Evolutionary conservation across 2,329 filamentous ascomycete genomes (phyloP).

Genomic region (Alternaria triticimaculans): DNA sequence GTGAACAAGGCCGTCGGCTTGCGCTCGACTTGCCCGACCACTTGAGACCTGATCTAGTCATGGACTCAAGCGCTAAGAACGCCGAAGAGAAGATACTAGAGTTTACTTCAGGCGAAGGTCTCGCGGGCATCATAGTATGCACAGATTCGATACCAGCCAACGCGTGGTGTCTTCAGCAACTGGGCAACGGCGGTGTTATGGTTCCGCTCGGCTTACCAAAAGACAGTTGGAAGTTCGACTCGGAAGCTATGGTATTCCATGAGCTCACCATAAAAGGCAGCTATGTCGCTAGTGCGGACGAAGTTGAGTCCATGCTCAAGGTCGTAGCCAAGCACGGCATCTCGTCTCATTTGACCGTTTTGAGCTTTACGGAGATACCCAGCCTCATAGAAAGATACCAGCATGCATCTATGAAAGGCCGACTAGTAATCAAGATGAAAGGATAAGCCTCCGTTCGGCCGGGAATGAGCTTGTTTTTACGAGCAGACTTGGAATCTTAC

Average conservation of each 20-base stretch:
- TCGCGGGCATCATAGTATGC: slow-evolving; percentile 35
- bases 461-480: not conserved
- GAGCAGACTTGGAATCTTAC: not conserved
- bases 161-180: slow-evolving; percentile 31
- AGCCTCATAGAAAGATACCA: slow-evolving; percentile 26
- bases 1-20: slow-evolving; percentile 27
- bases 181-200: slow-evolving; percentile 31
- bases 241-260: slow-evolving; percentile 31
- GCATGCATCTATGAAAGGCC: slow-evolving; percentile 31
- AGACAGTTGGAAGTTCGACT: slow-evolving; percentile 36
- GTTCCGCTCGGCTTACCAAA: slow-evolving; percentile 34
- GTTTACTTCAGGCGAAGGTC: slow-evolving; percentile 28
- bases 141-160: slow-evolving; percentile 33
- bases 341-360: slow-evolving; percentile 28
- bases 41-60: slow-evolving; percentile 26
- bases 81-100: slow-evolving; percentile 23
- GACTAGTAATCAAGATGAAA: slow-evolving; percentile 29
- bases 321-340: slow-evolving; percentile 28
- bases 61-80: slow-evolving; percentile 20
- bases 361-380: slow-evolving; percentile 31
- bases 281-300: slow-evolving; percentile 32
- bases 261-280: slow-evolving; percentile 34
- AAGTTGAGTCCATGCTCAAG: slow-evolving; percentile 34
- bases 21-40: slow-evolving; percentile 22
- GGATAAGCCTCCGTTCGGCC: not conserved